phyloP scores from a whole-genome alignment of 139 green algal genomes.

The Chlamydomonas applanata region DNA sequence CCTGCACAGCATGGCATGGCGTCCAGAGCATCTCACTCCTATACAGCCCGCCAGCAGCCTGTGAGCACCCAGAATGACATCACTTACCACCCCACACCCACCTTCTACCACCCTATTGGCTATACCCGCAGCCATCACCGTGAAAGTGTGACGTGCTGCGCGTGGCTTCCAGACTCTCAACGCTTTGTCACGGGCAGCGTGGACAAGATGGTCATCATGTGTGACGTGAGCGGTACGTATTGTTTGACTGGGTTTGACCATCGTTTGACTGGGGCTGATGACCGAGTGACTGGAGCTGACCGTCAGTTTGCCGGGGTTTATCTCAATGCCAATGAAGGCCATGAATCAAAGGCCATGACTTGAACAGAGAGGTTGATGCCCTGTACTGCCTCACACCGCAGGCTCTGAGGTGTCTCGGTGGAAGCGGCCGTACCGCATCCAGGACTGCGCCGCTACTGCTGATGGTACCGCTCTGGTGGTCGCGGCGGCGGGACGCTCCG shows the following conservation, averaged over 20 bases:
- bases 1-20: too few relatives aligned
- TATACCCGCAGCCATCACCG: constrained; percentile 40
- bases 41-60: too few relatives aligned
- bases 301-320: too few relatives aligned
- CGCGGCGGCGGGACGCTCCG: constrained; percentile 29
- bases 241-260: too few relatives aligned
- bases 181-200: constrained; percentile 69
- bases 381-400: neutral
- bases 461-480: constrained; percentile 63
- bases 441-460: constrained; percentile 69
- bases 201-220: constrained; percentile 68
- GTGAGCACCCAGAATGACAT: too few relatives aligned
- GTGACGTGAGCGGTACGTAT: constrained; percentile 42
- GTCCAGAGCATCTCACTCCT: too few relatives aligned
- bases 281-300: neutral
- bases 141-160: constrained; percentile 61
- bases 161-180: constrained; percentile 78
- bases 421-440: constrained; percentile 58
- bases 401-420: constrained; percentile 54
- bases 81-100: neutral
- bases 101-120: neutral
- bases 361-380: too few relatives aligned
- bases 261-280: too few relatives aligned
- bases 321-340: too few relatives aligned
- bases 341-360: too few relatives aligned